These are phyloP conservation scores for Stagonosporopsis rhizophila DNA, from an alignment of 2,329 filamentous ascomycete genomes.

Conservation along the genomic window DNA sequence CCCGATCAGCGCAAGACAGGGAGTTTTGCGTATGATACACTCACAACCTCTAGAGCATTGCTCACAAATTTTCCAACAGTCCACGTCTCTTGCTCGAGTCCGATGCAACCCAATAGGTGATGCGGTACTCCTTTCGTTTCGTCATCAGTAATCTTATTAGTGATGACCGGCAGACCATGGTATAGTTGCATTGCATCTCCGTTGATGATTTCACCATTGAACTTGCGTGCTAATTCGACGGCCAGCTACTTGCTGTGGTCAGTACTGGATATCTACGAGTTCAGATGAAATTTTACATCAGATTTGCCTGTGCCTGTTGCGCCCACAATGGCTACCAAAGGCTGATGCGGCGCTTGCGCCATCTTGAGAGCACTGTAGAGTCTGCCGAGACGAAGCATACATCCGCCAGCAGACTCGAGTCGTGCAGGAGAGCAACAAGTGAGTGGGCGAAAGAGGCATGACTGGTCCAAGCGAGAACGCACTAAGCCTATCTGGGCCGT, in stretches of 20 bases:
- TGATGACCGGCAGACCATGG: conserved; percentile 87
- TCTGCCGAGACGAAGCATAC: conserved; percentile 37
- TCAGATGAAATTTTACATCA: conserved; percentile 64
- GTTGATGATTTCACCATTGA: conserved; percentile 95
- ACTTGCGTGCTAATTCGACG: conserved; percentile 80
- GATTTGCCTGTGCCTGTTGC: conserved; percentile 95
- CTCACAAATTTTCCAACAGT: conserved; percentile 78
- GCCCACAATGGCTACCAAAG: conserved; percentile 82
- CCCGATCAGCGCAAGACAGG: conserved; percentile 7
- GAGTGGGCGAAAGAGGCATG: conserved; percentile 1
- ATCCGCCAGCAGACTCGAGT: conserved; percentile 8
- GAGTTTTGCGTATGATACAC: neutral
- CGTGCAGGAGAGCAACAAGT: conserved; percentile 1
- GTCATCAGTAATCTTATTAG: conserved; percentile 81
- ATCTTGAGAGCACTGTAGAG: conserved; percentile 31
- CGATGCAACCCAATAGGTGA: conserved; percentile 83
- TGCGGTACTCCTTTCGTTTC: conserved; percentile 85
- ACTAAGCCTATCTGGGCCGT: neutral
- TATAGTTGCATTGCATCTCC: conserved; percentile 99
- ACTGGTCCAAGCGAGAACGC: conserved; percentile 12
- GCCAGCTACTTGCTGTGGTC: conserved; percentile 71
- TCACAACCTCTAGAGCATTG: conserved; percentile 66
- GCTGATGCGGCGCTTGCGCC: conserved; percentile 47
- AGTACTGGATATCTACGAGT: conserved; percentile 28
- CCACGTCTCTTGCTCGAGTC: conserved; percentile 81